Conservation (phyloP, 23 red algal genomes). For the Rhodosorus marinus region DNA sequence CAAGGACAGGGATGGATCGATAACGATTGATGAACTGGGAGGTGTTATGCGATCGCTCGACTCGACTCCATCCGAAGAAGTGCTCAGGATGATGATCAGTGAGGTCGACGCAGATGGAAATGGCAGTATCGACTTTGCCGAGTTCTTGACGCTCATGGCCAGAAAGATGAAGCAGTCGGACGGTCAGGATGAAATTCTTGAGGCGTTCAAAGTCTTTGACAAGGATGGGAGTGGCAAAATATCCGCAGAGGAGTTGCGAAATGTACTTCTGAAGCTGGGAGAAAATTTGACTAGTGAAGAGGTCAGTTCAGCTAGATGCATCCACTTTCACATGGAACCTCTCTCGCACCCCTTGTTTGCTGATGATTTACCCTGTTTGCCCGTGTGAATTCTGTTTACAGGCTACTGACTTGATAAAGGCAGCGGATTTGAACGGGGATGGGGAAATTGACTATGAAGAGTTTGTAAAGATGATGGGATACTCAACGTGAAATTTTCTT, state of each 20-base stretch:
- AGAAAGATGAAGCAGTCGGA: constrained; percentile 51
- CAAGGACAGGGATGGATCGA: constrained; percentile 63
- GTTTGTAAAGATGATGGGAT: background rate
- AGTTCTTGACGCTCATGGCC: constrained; percentile 77
- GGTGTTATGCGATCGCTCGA: constrained; percentile 58
- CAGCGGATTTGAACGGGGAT: background rate
- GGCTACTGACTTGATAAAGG: background rate
- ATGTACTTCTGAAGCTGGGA: constrained; percentile 52
- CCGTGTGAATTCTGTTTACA: too few relatives aligned
- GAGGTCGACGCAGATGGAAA: constrained; percentile 70
- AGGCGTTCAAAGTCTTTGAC: constrained; percentile 84
- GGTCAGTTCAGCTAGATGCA: too few relatives aligned
- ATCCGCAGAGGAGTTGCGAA: constrained; percentile 39
- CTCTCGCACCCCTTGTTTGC: too few relatives aligned
- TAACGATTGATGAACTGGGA: constrained; percentile 59
- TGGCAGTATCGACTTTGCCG: constrained; percentile 74
- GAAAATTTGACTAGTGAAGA: constrained; percentile 62
- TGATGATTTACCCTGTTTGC: too few relatives aligned
- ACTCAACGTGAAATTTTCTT: too few relatives aligned
- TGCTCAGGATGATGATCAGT: constrained; percentile 55
- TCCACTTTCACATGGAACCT: too few relatives aligned
- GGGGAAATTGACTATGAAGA: background rate
- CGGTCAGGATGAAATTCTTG: constrained; percentile 57
- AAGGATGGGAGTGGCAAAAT: constrained; percentile 75
- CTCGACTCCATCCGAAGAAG: constrained; percentile 49